Percentiles rank a stretch among this genome's conserved stretches.
Conservation (phyloP, 331 rosid genomes). For the Malus hybrid region DNA sequence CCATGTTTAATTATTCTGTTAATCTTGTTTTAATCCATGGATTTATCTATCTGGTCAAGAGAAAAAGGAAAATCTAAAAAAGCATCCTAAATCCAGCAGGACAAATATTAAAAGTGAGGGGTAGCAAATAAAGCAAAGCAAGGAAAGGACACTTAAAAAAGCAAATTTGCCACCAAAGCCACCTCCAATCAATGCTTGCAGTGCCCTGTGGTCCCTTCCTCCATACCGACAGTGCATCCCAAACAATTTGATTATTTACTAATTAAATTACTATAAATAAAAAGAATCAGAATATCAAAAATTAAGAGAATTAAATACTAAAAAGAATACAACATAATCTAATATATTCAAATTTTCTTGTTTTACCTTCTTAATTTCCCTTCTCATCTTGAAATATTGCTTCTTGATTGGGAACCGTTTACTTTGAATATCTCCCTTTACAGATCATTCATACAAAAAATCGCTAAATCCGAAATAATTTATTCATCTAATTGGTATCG, state of each 20-base stretch:
- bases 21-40: background rate
- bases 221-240: background rate
- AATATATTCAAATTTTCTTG: background rate
- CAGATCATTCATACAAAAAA: too few relatives aligned
- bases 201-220: background rate
- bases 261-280: background rate
- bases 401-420: too few relatives aligned
- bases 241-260: background rate
- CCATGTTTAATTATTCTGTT: background rate
- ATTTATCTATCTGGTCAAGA: background rate
- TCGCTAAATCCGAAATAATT: too few relatives aligned
- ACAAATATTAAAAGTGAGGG: background rate
- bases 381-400: too few relatives aligned
- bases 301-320: background rate
- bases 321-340: background rate
- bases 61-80: background rate
- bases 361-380: too few relatives aligned
- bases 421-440: too few relatives aligned
- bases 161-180: constrained; percentile 3
- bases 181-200: background rate
- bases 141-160: background rate
- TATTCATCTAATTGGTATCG: too few relatives aligned
- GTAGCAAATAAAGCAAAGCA: background rate
- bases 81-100: background rate
- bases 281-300: background rate